Evolutionary conservation across 495 filamentous ascomycete species (phyloP).

Genomic region (Podospora appendiculata): DNA sequence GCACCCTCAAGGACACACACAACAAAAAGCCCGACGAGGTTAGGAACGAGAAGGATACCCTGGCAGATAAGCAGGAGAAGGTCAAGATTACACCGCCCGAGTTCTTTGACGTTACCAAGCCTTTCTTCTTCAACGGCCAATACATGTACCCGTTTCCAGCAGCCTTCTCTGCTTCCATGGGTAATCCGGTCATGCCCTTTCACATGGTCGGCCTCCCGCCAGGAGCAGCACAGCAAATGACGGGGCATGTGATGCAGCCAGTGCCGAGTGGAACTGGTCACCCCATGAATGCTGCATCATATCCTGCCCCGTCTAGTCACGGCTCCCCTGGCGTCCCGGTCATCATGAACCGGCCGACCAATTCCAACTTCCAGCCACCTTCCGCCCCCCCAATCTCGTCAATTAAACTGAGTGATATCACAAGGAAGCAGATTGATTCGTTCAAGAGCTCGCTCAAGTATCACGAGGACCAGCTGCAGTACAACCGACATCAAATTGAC

Average conservation of each 20-base stretch:
- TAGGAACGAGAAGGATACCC: constrained; percentile 18
- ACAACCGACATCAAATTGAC: constrained; percentile 44
- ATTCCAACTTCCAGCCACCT: constrained; percentile 17
- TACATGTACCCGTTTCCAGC: constrained; percentile 34
- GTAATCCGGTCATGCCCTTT: constrained; percentile 13
- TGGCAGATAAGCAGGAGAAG: constrained; percentile 25
- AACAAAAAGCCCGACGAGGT: constrained; percentile 14
- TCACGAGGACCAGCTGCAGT: constrained; percentile 38
- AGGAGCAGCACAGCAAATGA: constrained; percentile 4
- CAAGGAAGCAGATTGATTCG: constrained; percentile 35
- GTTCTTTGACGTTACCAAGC: constrained; percentile 36
- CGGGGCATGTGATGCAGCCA: constrained; percentile 13
- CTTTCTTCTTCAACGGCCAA: constrained; percentile 42
- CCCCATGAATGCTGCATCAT: constrained; percentile 8
- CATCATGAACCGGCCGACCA: constrained; percentile 8
- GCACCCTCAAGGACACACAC: constrained; percentile 16
- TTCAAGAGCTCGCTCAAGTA: constrained; percentile 39
- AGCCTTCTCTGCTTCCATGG: constrained; percentile 10
- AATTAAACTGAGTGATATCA: constrained; percentile 40
- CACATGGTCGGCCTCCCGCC: constrained; percentile 16
- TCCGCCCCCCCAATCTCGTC: constrained; percentile 32
- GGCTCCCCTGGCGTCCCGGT: constrained; percentile 2
- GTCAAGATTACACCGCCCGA: constrained; percentile 37
- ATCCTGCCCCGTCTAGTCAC: constrained; percentile 1
- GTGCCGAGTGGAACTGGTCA: constrained; percentile 10